Base-by-base conservation (phyloP, 768 basidiomycete genomes). In the Trametes coccinea region DNA sequence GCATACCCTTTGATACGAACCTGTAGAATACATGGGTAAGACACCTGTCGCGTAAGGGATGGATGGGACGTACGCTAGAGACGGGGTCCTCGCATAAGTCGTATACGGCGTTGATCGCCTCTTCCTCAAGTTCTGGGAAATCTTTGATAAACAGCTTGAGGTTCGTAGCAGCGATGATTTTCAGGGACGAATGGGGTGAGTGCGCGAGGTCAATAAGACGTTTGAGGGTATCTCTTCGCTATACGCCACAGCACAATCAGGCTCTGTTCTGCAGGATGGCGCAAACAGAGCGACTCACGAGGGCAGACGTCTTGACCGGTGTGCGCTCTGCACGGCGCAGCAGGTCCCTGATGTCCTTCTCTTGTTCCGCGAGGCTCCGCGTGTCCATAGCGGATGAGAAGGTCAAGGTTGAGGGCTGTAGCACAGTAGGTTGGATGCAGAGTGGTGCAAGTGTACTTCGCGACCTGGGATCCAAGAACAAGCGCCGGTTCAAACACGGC, bases 61-160 rank as follows among this genome's bases (percentile, higher is more conserved):
- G 29, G 27, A 40, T 8, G 14, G 31, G 31, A 60, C 78, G 45
- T 65, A 87, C 88, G 64, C 75, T 75, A 11, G 79, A 66, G 41
- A 81, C 80, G 50, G 82, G 82, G 75, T 90, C 89, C 71, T 90
- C 89, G 69, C 89, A 90, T 0, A 90, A 74, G 73, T 90, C 89
- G 67, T 90, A 90, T 11, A 90, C 80, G n/a, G 86, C 85, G 66
- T 90, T 86, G 68, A 90, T 88, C 5, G 86, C 86, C 22, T 82
- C 82, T 65, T 90, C 89, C 70, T 89, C 86, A n/a, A 87, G 74
- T 47, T 88, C 89, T 0, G 84, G 83, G 65, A 88, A 87, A 71
- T 87, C 84, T 64, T 75, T 81, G 75, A 90, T 84, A 70, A 86
- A 86, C 51, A 73, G 64, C 37, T 77, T 81, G 58, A 90, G 81